These are phyloP conservation scores for Scheffersomyces lignosus DNA, from an alignment of 805 yeast genomes.

Conservation along the genomic window DNA sequence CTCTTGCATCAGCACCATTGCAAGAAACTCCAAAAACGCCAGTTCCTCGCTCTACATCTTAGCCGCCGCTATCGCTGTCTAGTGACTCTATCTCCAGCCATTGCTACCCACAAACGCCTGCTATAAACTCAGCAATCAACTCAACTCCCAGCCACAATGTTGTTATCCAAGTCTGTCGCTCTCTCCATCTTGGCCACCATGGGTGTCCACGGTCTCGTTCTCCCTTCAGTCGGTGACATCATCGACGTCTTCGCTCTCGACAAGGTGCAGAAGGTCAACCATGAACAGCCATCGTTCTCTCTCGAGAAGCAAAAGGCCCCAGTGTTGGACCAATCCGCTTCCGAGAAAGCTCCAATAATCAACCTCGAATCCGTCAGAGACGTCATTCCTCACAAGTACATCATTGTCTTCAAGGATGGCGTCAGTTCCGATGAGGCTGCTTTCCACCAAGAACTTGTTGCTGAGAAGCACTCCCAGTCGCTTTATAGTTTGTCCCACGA, in stretches of 20 bases:
- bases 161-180: slow-evolving; percentile 42
- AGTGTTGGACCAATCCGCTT: slow-evolving; percentile 3
- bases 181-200: slow-evolving; percentile 42
- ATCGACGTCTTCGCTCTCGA: slow-evolving; percentile 21
- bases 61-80: too few species aligned
- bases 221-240: slow-evolving; percentile 24
- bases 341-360: slow-evolving; percentile 45
- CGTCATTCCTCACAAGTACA: slow-evolving; percentile 72
- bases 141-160: slow-evolving; percentile 28
- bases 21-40: too few species aligned
- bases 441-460: slow-evolving; percentile 70
- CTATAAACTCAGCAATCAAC: too few species aligned
- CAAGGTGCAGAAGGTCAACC: slow-evolving; percentile 3
- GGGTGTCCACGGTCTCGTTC: slow-evolving; percentile 36
- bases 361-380: slow-evolving; percentile 46
- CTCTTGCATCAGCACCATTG: too few species aligned
- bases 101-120: too few species aligned
- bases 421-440: slow-evolving; percentile 52
- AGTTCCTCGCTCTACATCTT: too few species aligned
- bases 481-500: slow-evolving; percentile 34
- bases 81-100: too few species aligned
- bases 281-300: not conserved
- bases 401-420: slow-evolving; percentile 76
- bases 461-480: slow-evolving; percentile 48
- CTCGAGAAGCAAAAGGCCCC: slow-evolving; percentile 1